Conservation (phyloP, 2,329 filamentous ascomycete species). For the Pseudogymnoascus sp. region DNA sequence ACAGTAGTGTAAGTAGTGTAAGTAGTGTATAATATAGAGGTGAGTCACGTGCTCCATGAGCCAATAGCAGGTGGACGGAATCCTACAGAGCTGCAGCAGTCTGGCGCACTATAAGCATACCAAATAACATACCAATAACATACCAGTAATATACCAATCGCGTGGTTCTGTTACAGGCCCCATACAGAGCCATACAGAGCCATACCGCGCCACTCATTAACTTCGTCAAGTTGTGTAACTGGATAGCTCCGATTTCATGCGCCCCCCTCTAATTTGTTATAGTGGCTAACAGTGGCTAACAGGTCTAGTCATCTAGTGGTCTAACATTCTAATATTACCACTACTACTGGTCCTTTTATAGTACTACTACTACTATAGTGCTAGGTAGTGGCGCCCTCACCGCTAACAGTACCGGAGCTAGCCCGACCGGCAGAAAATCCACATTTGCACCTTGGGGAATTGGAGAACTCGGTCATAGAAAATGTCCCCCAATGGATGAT, state of each 20-base stretch:
- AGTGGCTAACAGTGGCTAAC: too few relatives aligned
- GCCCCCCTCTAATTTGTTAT: not conserved
- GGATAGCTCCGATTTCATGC: not conserved
- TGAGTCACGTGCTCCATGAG: not conserved
- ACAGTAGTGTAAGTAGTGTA: not conserved
- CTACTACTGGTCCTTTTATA: not conserved
- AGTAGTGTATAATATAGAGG: not conserved
- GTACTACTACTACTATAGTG: too few relatives aligned
- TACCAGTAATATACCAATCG: not conserved
- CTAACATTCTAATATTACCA: not conserved
- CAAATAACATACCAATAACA: not conserved
- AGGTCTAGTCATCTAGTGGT: too few relatives aligned
- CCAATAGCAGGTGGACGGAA: not conserved
- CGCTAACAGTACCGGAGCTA: constrained; percentile 6
- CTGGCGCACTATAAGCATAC: too few relatives aligned
- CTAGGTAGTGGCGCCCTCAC: not conserved
- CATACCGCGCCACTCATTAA: not conserved
- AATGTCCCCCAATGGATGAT: not conserved
- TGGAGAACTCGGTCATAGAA: not conserved
- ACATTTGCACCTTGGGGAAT: not conserved
- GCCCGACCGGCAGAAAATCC: not conserved
- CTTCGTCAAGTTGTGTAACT: not conserved
- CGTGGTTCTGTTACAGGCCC: not conserved
- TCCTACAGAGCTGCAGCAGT: not conserved
- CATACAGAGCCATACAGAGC: too few relatives aligned